Percentiles rank a stretch among this genome's conserved stretches.
Evolutionary conservation across 768 basidiomycete genomes (phyloP).

Genomic region (Saitozyma podzolica): DNA sequence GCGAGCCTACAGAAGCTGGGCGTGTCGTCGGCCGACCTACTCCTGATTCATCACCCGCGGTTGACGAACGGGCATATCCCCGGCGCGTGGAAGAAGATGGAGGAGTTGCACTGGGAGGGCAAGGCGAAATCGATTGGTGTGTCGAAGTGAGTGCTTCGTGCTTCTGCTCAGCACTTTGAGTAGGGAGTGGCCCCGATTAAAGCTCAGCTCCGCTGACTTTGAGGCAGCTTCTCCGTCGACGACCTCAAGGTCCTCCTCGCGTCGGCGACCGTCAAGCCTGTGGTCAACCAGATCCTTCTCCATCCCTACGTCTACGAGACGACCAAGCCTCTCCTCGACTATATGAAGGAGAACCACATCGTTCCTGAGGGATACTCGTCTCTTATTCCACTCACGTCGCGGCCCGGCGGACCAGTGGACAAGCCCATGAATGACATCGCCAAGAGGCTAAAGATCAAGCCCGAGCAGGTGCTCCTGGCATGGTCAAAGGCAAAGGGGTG

Average conservation of each 20-base stretch:
- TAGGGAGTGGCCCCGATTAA: no score
- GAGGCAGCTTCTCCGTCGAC: slow-evolving; percentile 27
- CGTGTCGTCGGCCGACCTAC: slow-evolving; percentile 34
- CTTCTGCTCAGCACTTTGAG: no score
- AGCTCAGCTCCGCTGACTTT: no score
- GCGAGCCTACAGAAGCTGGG: slow-evolving; percentile 28
- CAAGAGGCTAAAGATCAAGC: slow-evolving; percentile 11
- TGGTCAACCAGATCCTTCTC: slow-evolving; percentile 34
- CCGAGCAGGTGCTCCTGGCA: slow-evolving; percentile 38
- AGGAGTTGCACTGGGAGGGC: slow-evolving; percentile 23
- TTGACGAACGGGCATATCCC: slow-evolving; percentile 22
- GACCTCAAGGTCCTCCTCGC: slow-evolving; percentile 23
- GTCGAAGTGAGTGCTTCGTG: slow-evolving; percentile 24
- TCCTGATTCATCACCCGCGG: slow-evolving; percentile 29
- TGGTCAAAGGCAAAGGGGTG: slow-evolving; percentile 43
- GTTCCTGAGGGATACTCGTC: slow-evolving; percentile 28
- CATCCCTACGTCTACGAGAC: slow-evolving; percentile 21
- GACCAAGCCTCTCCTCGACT: slow-evolving; percentile 15
- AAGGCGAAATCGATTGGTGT: slow-evolving; percentile 33
- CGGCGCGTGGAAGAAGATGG: slow-evolving; percentile 33
- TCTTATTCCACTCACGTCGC: slow-evolving; percentile 24
- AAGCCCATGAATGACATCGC: slow-evolving; percentile 20
- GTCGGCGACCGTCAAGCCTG: slow-evolving; percentile 19
- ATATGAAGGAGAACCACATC: slow-evolving; percentile 19
- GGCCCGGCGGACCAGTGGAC: slow-evolving; percentile 13